Base-by-base conservation (phyloP, 1,284 basidiomycete genomes). In the Cutaneotrichosporon sp. region DNA sequence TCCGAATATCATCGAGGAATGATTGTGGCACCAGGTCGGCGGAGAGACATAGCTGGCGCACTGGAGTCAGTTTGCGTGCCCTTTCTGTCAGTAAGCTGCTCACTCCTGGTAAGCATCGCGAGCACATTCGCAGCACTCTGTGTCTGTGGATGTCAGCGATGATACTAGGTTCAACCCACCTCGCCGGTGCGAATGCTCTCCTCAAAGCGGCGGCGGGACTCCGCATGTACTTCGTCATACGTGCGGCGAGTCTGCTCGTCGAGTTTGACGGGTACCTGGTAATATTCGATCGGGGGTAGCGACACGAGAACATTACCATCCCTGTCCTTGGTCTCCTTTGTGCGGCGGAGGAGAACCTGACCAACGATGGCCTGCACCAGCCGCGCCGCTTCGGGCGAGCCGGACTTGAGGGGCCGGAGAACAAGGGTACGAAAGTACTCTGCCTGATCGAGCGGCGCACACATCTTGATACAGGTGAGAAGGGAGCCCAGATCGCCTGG, bases 271-370 rank as follows among this genome's bases (percentile, higher is more conserved):
- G 82, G 49, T 11, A 57, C 60, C 49, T 68, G 61, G 51, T 68
- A 71, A 47, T 61, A 67, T 41, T 70, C 67, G 38, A 89, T 87
- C 4, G 86, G 82, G 22, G 90, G 90, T 16, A 93, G 77, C 19
- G 83, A 79, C 7, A 93, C 80, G 9, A 93, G 76, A 12, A 79
- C 73, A 19, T 84, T 84, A 14, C 90, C 90, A 11, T 82, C 71
- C 9, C 77, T 79, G 66, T 91, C 87, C 79, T 87, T 85, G 84
- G 84, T 86, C 74, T 91, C 87, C 71, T 92, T 92, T 4, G 88
- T 91, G 29, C 90, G 81, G 5, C 90, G 84, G 41, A 94, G 84
- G 49, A 90, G 88, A 14, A 84, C 80, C 25, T 88, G 86, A 39
- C 78, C 83, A 80, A 93, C 90, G n/a, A 94, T 74, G 4, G 86